A percentile compares a stretch with the other conserved stretches of the same genome.
Evolutionary conservation across 2,329 filamentous ascomycete genomes (phyloP).

Genomic region (Piedraia hortae): DNA sequence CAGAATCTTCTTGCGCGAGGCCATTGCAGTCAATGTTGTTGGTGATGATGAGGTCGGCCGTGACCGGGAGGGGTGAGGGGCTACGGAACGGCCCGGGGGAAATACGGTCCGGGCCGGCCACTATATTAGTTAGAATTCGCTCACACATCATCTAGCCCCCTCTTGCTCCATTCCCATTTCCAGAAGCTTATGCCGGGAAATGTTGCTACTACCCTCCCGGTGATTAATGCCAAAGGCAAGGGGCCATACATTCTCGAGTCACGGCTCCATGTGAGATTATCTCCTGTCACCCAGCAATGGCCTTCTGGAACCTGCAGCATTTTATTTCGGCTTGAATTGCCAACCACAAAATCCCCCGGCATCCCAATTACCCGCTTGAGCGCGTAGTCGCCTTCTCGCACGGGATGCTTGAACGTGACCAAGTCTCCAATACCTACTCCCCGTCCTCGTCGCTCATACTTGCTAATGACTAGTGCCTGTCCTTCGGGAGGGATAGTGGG

Average conservation of each 20-base stretch:
- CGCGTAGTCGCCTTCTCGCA: slow-evolving; percentile 23
- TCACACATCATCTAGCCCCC: background rate
- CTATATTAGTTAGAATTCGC: background rate
- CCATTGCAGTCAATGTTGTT: slow-evolving; percentile 2
- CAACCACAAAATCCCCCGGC: slow-evolving; percentile 39
- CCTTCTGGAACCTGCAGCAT: slow-evolving; percentile 48
- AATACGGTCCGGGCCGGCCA: background rate
- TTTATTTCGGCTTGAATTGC: background rate
- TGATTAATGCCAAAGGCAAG: slow-evolving; percentile 57
- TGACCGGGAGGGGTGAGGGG: background rate
- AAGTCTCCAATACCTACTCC: slow-evolving; percentile 53
- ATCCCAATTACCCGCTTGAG: slow-evolving; percentile 45
- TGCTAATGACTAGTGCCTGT: slow-evolving; percentile 42
- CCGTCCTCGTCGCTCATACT: slow-evolving; percentile 40
- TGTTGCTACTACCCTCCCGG: slow-evolving; percentile 36
- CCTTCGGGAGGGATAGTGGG: slow-evolving; percentile 46
- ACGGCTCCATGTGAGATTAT: slow-evolving; percentile 59
- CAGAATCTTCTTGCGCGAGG: slow-evolving; percentile 5
- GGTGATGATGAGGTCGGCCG: too few species aligned
- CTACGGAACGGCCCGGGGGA: background rate
- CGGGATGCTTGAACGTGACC: slow-evolving; percentile 50
- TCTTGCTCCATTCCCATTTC: background rate
- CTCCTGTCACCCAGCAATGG: slow-evolving; percentile 74
- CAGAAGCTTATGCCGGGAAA: background rate
- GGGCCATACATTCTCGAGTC: slow-evolving; percentile 76